A percentile compares a stretch with the other conserved stretches of the same genome.
Conservation (phyloP, 441 rosid genomes). For the Corymbia citriodora region DNA sequence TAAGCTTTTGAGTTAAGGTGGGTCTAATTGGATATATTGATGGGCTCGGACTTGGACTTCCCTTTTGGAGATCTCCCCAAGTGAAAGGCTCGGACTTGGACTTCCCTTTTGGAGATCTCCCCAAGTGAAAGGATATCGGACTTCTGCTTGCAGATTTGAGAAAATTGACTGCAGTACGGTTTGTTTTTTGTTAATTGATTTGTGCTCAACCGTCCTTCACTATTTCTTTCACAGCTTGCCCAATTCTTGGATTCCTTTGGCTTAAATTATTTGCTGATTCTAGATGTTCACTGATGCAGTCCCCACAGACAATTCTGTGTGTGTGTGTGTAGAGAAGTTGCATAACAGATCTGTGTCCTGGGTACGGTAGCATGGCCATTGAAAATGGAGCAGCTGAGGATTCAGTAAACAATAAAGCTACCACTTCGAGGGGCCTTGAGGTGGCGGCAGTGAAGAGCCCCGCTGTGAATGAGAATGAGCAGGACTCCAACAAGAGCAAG, state of each 20-base stretch:
- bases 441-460: not conserved
- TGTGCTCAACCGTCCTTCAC: not conserved
- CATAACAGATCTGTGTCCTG: not conserved
- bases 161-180: not conserved
- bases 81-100: no score
- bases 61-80: no score
- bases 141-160: not conserved
- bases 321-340: not conserved
- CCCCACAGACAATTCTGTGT: not conserved
- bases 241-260: not conserved
- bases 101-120: no score
- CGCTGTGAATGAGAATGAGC: not conserved
- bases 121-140: no score
- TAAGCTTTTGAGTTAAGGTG: no score
- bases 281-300: not conserved
- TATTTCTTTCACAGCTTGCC: not conserved
- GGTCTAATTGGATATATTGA: no score
- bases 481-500: not conserved
- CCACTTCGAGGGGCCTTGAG: not conserved
- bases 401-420: not conserved
- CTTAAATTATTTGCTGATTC: not conserved
- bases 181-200: not conserved
- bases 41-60: no score
- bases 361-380: not conserved
- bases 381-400: not conserved